These are phyloP conservation scores for Akanthomyces dipterigenus DNA, from an alignment of 2,329 filamentous ascomycete species.

Conservation along the genomic window DNA sequence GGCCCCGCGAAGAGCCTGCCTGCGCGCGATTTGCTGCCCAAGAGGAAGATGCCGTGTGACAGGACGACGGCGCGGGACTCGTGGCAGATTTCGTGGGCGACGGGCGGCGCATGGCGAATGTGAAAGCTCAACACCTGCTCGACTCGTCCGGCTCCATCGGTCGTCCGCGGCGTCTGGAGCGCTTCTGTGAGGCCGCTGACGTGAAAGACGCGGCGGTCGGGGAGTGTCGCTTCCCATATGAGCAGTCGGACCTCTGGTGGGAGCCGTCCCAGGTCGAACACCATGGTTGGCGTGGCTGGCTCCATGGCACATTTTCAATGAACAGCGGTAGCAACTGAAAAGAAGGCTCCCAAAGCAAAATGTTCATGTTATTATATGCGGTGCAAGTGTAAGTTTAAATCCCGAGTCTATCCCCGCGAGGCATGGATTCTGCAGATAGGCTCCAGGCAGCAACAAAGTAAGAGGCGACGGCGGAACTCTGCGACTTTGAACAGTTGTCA, in stretches of 20 bases:
- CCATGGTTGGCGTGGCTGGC: neutral
- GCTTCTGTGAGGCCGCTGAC: conserved; percentile 15
- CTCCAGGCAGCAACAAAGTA: neutral
- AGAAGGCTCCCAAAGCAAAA: neutral
- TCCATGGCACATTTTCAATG: neutral
- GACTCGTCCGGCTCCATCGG: neutral
- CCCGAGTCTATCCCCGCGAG: neutral
- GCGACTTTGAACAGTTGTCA: neutral
- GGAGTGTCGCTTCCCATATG: conserved; percentile 24
- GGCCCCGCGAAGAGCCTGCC: neutral
- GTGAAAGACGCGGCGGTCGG: conserved; percentile 24
- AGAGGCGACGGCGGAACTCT: no score
- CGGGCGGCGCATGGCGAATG: conserved; percentile 17
- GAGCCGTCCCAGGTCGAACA: conserved; percentile 7
- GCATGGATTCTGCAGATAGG: neutral
- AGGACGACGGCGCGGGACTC: conserved; percentile 23
- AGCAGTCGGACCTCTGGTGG: conserved; percentile 23
- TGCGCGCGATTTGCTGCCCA: conserved; percentile 2
- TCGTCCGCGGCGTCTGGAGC: neutral
- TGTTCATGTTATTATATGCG: neutral
- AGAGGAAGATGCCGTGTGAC: conserved; percentile 22
- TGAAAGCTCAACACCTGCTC: conserved; percentile 18
- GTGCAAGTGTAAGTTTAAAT: neutral
- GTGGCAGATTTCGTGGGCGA: conserved; percentile 18
- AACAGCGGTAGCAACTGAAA: neutral